phyloP scores from a whole-genome alignment of 2,329 filamentous ascomycete species.

The Fusarium sp. region DNA sequence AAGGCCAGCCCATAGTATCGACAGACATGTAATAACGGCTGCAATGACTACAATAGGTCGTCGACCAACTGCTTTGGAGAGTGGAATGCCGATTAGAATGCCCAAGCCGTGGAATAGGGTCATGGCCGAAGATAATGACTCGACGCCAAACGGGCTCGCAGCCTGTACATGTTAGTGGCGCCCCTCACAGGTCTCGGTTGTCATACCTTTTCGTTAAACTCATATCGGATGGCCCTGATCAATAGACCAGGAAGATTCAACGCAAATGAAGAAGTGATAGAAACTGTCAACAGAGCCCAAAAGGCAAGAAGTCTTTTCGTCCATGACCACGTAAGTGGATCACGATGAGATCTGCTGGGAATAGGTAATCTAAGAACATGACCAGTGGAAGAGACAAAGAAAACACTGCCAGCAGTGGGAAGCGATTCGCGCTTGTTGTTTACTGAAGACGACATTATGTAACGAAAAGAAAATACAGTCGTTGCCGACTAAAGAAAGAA shows the following conservation, averaged over 20 bases:
- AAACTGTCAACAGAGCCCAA: slow-evolving; percentile 15
- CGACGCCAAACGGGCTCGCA: neutral
- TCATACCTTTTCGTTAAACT: slow-evolving; percentile 11
- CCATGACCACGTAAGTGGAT: slow-evolving; percentile 35
- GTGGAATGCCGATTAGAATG: slow-evolving; percentile 15
- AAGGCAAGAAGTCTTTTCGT: slow-evolving; percentile 20
- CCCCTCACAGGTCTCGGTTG: accelerated
- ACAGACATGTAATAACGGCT: neutral
- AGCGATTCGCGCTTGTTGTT: slow-evolving; percentile 16
- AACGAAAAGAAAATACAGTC: neutral
- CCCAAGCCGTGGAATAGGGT: slow-evolving; percentile 27
- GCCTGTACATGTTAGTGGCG: neutral
- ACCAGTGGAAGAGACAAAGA: slow-evolving; percentile 36
- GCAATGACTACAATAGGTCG: slow-evolving; percentile 18
- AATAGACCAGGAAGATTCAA: slow-evolving; percentile 25
- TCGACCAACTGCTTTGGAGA: slow-evolving; percentile 32
- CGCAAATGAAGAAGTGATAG: slow-evolving; percentile 11
- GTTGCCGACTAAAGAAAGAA: neutral
- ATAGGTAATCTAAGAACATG: slow-evolving; percentile 33
- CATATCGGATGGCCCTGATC: neutral
- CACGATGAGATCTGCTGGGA: slow-evolving; percentile 28
- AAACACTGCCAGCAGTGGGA: slow-evolving; percentile 41
- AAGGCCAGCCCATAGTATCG: slow-evolving; percentile 26
- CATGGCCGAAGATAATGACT: slow-evolving; percentile 21
- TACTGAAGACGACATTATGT: slow-evolving; percentile 9